These are phyloP conservation scores for Lepidopterella palustris DNA, from an alignment of 495 filamentous ascomycete genomes.

Conservation along the genomic window DNA sequence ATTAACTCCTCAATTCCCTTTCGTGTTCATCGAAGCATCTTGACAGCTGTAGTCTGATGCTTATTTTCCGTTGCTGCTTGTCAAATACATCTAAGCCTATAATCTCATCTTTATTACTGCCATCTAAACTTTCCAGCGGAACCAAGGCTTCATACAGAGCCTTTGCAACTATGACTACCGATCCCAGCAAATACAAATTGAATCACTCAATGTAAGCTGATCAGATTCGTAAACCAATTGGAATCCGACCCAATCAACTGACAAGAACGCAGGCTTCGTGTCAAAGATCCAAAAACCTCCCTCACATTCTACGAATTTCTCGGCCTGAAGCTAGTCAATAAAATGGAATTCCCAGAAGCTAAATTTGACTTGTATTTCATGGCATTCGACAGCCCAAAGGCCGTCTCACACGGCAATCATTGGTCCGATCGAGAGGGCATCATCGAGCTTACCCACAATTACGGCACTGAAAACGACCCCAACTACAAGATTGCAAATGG, in stretches of 20 bases:
- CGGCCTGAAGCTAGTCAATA: slow-evolving; percentile 76
- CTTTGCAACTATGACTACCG: slow-evolving; percentile 1
- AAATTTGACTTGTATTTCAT: slow-evolving; percentile 91
- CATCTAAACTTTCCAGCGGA: not conserved
- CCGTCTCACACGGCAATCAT: slow-evolving; percentile 53
- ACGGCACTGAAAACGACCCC: slow-evolving; percentile 84
- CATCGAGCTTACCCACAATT: slow-evolving; percentile 94
- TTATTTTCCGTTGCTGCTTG: not conserved
- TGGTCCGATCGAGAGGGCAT: slow-evolving; percentile 82
- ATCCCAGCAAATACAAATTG: slow-evolving; percentile 24
- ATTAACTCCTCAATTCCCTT: not conserved
- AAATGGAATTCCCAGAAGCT: slow-evolving; percentile 64
- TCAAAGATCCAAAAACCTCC: slow-evolving; percentile 89
- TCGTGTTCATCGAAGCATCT: not conserved
- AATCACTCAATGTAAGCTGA: slow-evolving; percentile 24
- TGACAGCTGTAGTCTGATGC: not conserved
- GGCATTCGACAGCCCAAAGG: slow-evolving; percentile 59
- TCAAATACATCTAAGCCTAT: not conserved
- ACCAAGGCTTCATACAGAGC: not conserved
- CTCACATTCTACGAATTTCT: slow-evolving; percentile 94
- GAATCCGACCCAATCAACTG: not conserved
- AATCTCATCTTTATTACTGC: not conserved
- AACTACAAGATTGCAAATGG: slow-evolving; percentile 80
- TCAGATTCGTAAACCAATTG: not conserved
- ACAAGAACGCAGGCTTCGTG: slow-evolving; percentile 60